Evolutionary conservation across 2,329 filamentous ascomycete genomes (phyloP), one percentile per base, ranked within the genome.

Genomic region (Ophiostoma triangulosporum): DNA sequence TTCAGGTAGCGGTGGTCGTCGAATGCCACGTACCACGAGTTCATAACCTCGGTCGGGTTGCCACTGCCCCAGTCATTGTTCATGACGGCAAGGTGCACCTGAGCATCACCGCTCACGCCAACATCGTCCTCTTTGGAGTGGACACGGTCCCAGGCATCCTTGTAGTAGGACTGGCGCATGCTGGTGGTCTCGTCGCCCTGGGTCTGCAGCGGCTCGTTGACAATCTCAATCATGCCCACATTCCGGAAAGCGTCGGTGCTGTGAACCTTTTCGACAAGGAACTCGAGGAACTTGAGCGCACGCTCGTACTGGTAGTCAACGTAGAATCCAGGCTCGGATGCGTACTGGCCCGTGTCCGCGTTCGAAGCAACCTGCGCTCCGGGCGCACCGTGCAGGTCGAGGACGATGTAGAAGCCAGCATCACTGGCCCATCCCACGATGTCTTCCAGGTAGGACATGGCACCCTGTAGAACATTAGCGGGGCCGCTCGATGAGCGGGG

Each of bases 1-100:
- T 79, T 80, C 26, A 78, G 63, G 62, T 81, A 83, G 20, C 76
- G 70, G 59, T 81, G 78, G 61, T 79, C 72, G 61, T 82, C 78
- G 59, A 73, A 83, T 29, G 72, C 73, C 12, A 73, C 67, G 29
- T 69, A 64, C 22, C 67, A 65, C 57, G 68, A 65, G 3, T 68
- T 62, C 8, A 81, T 65, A 50, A 66, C 68, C 26, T 69, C 58
- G 26, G 67, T 71, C 0, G 77, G 75, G 61, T 81, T 68, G 6
- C 77, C 77, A 1, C 76, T 71, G 17, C 73, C 75, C 78, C 78
- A 83, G 26, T 68, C 63, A 26, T 68, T 60, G 57, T 76, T 73
- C 68, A 72, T 71, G 56, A 68, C 69, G 48, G 67, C 72, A 35
- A 82, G 73, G 57, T 81, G 76, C 0, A 82, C 64, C 26, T 68